Conservation (phyloP, 805 yeast genomes). For the Scheffersomyces spartinae region DNA sequence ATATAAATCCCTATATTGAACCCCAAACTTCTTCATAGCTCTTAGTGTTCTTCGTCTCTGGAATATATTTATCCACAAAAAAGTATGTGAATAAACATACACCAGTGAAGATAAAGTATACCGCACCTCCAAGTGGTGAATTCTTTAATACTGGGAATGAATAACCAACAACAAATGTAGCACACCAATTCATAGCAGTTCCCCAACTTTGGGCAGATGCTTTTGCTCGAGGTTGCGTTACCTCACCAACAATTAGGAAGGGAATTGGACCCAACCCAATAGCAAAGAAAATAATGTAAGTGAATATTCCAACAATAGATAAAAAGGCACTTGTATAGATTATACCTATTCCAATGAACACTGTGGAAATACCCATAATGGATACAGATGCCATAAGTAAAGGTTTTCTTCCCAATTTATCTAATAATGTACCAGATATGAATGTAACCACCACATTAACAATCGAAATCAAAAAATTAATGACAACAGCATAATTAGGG, state of each 20-base stretch:
- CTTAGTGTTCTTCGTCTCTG: slow-evolving; percentile 64
- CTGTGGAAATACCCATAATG: slow-evolving; percentile 56
- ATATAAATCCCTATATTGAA: no score
- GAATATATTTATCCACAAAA: slow-evolving; percentile 40
- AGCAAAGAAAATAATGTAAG: slow-evolving; percentile 79
- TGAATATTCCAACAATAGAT: slow-evolving; percentile 53
- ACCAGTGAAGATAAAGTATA: slow-evolving; percentile 59
- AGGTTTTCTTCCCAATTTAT: slow-evolving; percentile 63
- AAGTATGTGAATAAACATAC: slow-evolving; percentile 39
- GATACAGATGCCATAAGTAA: slow-evolving; percentile 54
- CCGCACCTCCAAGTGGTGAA: slow-evolving; percentile 57
- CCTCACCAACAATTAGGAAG: slow-evolving; percentile 75
- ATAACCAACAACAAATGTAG: slow-evolving; percentile 74
- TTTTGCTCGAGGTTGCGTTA: slow-evolving; percentile 70
- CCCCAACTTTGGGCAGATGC: slow-evolving; percentile 91
- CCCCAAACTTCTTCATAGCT: slow-evolving; percentile 64
- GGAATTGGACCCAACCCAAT: slow-evolving; percentile 95
- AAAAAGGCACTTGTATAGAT: slow-evolving; percentile 30
- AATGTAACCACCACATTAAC: slow-evolving; percentile 69
- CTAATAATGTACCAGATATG: slow-evolving; percentile 66
- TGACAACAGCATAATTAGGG: slow-evolving; percentile 58
- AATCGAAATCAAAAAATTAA: slow-evolving; percentile 68
- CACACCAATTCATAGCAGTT: slow-evolving; percentile 81
- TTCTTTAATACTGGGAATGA: slow-evolving; percentile 65
- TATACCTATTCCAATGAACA: slow-evolving; percentile 59